Evolutionary conservation across 2,329 filamentous ascomycete genomes (phyloP).

Genomic region (Trichoderma atroviride): DNA sequence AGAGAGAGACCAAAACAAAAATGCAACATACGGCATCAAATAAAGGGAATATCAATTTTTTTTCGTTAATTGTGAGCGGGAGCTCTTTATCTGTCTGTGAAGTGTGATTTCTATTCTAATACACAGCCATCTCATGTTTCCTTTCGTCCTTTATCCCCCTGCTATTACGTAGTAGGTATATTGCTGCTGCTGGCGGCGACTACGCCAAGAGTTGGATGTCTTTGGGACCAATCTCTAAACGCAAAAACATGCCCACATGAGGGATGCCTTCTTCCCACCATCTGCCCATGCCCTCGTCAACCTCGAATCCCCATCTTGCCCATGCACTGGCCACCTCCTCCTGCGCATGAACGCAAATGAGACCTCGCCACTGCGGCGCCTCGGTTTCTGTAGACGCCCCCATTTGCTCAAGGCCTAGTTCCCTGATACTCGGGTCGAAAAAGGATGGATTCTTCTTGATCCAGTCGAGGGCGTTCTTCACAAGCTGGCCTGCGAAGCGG

Average conservation of each 20-base stretch:
- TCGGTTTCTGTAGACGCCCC: constrained; percentile 44
- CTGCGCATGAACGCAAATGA: constrained; percentile 82
- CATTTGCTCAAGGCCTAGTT: constrained; percentile 48
- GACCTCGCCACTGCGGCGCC: constrained; percentile 68
- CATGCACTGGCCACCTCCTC: constrained; percentile 66
- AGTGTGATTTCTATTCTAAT: neutral
- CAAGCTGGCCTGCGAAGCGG: constrained; percentile 66
- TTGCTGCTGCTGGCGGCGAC: neutral
- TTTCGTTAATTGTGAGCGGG: neutral
- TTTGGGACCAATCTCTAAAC: constrained; percentile 44
- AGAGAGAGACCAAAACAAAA: constrained; percentile 18
- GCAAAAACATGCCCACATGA: constrained; percentile 80
- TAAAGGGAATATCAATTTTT: constrained; percentile 13
- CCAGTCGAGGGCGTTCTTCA: constrained; percentile 70
- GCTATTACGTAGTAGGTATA: neutral
- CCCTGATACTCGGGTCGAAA: constrained; percentile 55
- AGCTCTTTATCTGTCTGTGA: neutral
- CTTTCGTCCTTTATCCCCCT: neutral
- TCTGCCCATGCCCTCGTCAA: constrained; percentile 71
- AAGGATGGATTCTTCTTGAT: constrained; percentile 60
- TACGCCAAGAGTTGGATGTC: constrained; percentile 32
- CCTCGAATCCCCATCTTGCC: constrained; percentile 70
- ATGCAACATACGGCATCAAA: constrained; percentile 24
- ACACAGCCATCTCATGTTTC: neutral
- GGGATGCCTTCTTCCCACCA: constrained; percentile 86